phyloP scores from a whole-genome alignment of 768 basidiomycete species.

The Boletus rubroflammeus region DNA sequence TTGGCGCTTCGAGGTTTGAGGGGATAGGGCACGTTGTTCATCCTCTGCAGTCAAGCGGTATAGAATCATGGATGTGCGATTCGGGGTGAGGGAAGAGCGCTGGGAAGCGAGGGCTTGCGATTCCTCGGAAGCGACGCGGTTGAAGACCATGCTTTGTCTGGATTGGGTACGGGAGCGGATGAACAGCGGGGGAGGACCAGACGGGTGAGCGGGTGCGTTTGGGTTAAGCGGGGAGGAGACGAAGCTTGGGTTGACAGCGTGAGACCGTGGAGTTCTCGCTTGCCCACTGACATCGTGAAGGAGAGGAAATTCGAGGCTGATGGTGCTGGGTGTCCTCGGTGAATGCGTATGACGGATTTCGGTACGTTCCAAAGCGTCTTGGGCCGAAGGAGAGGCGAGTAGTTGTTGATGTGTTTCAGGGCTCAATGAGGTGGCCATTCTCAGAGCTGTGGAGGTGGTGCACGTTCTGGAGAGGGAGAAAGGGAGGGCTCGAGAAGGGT shows the following conservation, averaged over 20 bases:
- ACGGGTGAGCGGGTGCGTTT: slow-evolving; percentile 21
- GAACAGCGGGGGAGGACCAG: slow-evolving; percentile 13
- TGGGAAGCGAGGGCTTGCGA: slow-evolving; percentile 39
- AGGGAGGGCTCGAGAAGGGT: neutral
- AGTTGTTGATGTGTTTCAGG: slow-evolving; percentile 51
- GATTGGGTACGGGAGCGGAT: slow-evolving; percentile 38
- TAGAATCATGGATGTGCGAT: slow-evolving; percentile 61
- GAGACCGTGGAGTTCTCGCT: slow-evolving; percentile 25
- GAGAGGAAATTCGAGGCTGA: slow-evolving; percentile 32
- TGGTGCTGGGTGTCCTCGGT: slow-evolving; percentile 22
- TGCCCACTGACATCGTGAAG: slow-evolving; percentile 14
- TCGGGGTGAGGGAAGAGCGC: slow-evolving; percentile 14
- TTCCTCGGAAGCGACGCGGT: slow-evolving; percentile 44
- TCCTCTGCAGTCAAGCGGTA: slow-evolving; percentile 51
- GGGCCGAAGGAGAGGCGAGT: slow-evolving; percentile 10
- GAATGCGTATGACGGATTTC: slow-evolving; percentile 2
- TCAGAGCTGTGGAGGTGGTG: neutral
- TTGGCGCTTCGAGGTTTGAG: slow-evolving; percentile 35
- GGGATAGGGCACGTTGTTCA: slow-evolving; percentile 31
- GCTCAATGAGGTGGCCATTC: slow-evolving; percentile 42
- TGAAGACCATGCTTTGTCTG: slow-evolving; percentile 39
- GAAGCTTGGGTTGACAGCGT: slow-evolving; percentile 29
- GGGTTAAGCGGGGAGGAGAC: slow-evolving; percentile 56
- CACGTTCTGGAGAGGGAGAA: neutral
- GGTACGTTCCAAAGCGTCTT: neutral